Evolutionary conservation across 495 filamentous ascomycete genomes (phyloP), one percentile per base, ranked within the genome.

Genomic region (Daldinia decipiens): DNA sequence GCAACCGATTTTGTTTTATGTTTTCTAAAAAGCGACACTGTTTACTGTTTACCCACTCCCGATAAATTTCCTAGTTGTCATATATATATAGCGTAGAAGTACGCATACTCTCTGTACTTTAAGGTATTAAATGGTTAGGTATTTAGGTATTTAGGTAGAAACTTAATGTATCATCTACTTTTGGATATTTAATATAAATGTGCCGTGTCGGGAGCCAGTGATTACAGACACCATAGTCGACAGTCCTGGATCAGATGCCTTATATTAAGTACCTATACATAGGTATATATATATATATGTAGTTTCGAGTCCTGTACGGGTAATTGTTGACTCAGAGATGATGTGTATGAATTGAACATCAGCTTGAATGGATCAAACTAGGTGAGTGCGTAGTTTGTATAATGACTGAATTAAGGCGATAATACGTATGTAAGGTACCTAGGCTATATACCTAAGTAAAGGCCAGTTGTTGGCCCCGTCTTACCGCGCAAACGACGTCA

Each of bases 1-100:
- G 17, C 40, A 45, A 45, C 40, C 40, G 40, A 45, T 45, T 45
- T 9, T 45, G n/a, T 45, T 47, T 11, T 47, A 24, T 36, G 34
- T 36, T 21, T 47, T 47, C 9, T 11, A 24, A 12, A 4, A 13
- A 24, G 17, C 43, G 19, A 24, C 9, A 47, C 19, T 47, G 43
- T 47, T 47, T 47, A 47, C 19, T 47, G 43, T 47, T 47, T 47
- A 47, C 19, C 21, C 8, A 21, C 43, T 9, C 43, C 24, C 43
- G 43, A 12, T 24, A 24, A 47, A 1, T 24, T 47, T 47, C 4
- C 43, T 5, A 47, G 8, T 5, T 1, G 43, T 47, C 43, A 21
- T 45, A 21, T 45, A 47, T 47, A 47, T 47, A 47, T 47, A 47
- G 43, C 17, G 19, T 21, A 11, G 12, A 24, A 47, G 43, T 11